A percentile compares a stretch with the other conserved stretches of the same genome.
phyloP scores from a whole-genome alignment of 2,329 filamentous ascomycete species.

The Apiospora marii region DNA sequence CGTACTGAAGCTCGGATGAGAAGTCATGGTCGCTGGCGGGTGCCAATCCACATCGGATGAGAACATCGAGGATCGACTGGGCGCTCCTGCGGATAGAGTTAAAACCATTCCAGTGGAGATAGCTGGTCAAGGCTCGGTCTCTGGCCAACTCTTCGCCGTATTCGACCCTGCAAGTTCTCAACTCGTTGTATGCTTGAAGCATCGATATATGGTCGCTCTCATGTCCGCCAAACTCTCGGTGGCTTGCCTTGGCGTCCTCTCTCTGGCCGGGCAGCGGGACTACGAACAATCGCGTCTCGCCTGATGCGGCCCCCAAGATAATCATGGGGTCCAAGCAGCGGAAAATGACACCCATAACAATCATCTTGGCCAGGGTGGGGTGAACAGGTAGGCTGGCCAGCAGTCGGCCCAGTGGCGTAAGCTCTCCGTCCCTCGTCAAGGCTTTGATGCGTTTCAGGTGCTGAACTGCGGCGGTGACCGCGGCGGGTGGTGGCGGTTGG shows the following conservation, averaged over 20 bases:
- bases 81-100: not conserved
- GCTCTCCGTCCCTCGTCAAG: slow-evolving; percentile 49
- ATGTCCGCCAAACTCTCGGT: not conserved
- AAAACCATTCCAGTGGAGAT: slow-evolving; percentile 34
- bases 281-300: slow-evolving; percentile 24
- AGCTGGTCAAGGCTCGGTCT: slow-evolving; percentile 32
- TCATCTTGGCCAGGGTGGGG: slow-evolving; percentile 56
- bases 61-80: slow-evolving; percentile 11
- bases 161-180: not conserved
- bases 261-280: not conserved
- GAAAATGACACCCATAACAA: slow-evolving; percentile 59
- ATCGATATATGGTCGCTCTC: slow-evolving; percentile 38
- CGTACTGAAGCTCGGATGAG: slow-evolving; percentile 34
- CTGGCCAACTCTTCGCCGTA: not conserved
- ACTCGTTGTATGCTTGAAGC: slow-evolving; percentile 41
- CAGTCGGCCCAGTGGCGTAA: slow-evolving; percentile 56
- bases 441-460: slow-evolving; percentile 50
- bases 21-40: slow-evolving; percentile 36
- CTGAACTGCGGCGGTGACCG: slow-evolving; percentile 47
- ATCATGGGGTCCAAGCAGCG: slow-evolving; percentile 59
- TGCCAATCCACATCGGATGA: slow-evolving; percentile 45
- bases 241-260: not conserved
- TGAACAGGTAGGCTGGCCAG: slow-evolving; percentile 51
- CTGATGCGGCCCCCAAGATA: slow-evolving; percentile 44
- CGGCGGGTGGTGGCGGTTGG: slow-evolving; percentile 49